Conservation (phyloP, 257 asterid species). For the Capsicum rhomboideum region DNA sequence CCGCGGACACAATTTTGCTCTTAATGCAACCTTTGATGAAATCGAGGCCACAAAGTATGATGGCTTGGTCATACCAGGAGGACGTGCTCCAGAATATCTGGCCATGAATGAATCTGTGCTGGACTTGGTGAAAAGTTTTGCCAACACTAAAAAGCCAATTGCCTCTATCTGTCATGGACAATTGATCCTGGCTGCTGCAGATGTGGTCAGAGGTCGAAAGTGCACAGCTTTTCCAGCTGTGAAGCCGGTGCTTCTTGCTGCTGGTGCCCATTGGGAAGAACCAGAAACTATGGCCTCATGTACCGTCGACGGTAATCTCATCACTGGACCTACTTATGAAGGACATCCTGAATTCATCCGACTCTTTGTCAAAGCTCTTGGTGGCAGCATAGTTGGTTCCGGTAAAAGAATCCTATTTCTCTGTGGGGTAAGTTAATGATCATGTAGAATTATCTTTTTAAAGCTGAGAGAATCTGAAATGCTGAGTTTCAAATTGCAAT, state of each 20-base stretch:
- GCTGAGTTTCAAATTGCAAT: background rate
- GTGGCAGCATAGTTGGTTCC: slow-evolving; percentile 74
- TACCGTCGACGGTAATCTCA: slow-evolving; percentile 65
- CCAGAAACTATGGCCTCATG: slow-evolving; percentile 76
- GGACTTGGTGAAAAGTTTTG: slow-evolving; percentile 51
- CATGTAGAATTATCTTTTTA: background rate
- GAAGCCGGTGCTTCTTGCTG: slow-evolving; percentile 65
- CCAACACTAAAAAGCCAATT: slow-evolving; percentile 43
- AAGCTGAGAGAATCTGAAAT: background rate
- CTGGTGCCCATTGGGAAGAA: slow-evolving; percentile 90
- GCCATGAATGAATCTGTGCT: slow-evolving; percentile 62
- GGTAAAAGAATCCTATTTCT: slow-evolving; percentile 71
- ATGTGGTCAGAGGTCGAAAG: slow-evolving; percentile 46
- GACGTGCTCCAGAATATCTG: slow-evolving; percentile 97
- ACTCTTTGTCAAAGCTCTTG: slow-evolving; percentile 75
- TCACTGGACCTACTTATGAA: slow-evolving; percentile 71
- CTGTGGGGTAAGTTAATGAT: slow-evolving; percentile 69
- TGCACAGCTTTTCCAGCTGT: slow-evolving; percentile 87
- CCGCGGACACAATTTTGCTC: slow-evolving; percentile 78
- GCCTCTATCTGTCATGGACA: slow-evolving; percentile 92
- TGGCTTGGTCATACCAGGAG: slow-evolving; percentile 86
- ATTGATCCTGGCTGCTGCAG: slow-evolving; percentile 85
- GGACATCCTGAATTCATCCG: slow-evolving; percentile 87
- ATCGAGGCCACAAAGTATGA: slow-evolving; percentile 58
- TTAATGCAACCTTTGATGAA: slow-evolving; percentile 80